Percentiles rank a stretch among this genome's conserved stretches.
phyloP scores from a whole-genome alignment of 2,329 filamentous ascomycete species.

The Phoma sp. region DNA sequence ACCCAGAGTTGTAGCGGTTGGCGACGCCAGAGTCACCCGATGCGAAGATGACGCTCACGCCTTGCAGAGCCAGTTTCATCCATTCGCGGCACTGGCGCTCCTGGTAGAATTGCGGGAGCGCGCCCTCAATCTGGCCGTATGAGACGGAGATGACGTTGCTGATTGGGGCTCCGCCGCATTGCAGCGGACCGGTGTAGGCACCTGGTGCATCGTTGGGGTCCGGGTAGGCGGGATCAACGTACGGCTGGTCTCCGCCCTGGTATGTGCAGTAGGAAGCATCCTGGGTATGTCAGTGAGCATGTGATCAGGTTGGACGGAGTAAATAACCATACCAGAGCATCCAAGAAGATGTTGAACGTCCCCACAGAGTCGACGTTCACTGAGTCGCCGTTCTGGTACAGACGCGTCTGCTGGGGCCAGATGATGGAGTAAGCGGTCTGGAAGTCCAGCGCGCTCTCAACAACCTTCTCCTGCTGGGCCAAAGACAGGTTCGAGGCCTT shows the following conservation, averaged over 20 bases:
- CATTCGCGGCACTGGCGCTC: conserved; percentile 56
- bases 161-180: conserved; percentile 52
- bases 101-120: conserved; percentile 57
- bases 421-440: conserved; percentile 29
- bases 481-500: conserved; percentile 51
- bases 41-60: conserved; percentile 57
- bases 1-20: conserved; percentile 19
- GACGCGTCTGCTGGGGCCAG: conserved; percentile 21
- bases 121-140: conserved; percentile 62
- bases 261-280: conserved; percentile 28
- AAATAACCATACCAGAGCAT: conserved; percentile 18
- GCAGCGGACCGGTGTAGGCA: conserved; percentile 34
- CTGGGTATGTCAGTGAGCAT: conserved; percentile 1
- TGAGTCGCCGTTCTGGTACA: conserved; percentile 26
- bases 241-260: conserved; percentile 24
- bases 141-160: conserved; percentile 60
- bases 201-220: conserved; percentile 22
- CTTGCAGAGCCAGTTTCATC: conserved; percentile 53
- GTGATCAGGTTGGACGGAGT: background rate
- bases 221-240: conserved; percentile 23
- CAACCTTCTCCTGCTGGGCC: conserved; percentile 46
- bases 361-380: conserved; percentile 22
- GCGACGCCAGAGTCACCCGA: conserved; percentile 51
- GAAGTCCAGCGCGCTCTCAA: conserved; percentile 26
- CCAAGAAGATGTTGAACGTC: conserved; percentile 27